Base-by-base conservation (phyloP, 2,329 filamentous ascomycete genomes). In the Zymoseptoria ardabiliae region DNA sequence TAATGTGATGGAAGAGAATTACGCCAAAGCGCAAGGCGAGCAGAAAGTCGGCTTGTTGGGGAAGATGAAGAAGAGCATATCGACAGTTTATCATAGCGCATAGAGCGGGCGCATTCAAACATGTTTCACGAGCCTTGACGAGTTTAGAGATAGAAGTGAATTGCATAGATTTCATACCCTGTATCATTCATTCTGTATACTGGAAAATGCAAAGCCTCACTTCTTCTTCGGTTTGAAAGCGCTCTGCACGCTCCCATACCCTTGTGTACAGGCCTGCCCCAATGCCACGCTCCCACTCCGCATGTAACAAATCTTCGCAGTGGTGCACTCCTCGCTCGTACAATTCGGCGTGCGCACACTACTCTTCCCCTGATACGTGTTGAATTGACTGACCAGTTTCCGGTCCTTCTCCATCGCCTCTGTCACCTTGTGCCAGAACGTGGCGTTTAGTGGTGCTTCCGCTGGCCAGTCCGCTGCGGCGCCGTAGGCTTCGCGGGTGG, bases 1-100 rank as follows among this genome's bases (percentile, higher is more conserved):
- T 72, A 85, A 91, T 71, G 82, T 93, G 6, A 79, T 86, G 65
- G 90, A 95, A 72, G 91, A 93, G 75, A 73, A 75, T 41, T 72
- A 72, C 50, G 65, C 63, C 48, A 48, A 63, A 61, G 59, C 63
- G 56, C 64, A 65, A 20, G 56, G 55, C 10, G 55, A 59, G 35
- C 53, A 58, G 55, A 57, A 59, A 13, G n/a, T 60, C 17, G 55
- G 58, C 1, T 54, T 48, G 9, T 66, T 63, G 63, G 56, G 56
- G 13, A 66, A 61, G 49, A 45, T 56, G 19, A 64, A 61, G 57
- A 53, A 52, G 49, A 49, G 41, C 1, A 41, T 62, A 22, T 53
- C 59, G 62, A 63, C 55, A 54, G 61, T 61, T 30, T 66, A 66
- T 54, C 64, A 64, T 50, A 66, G 63, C 51, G 64, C 64, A 7